Evolutionary conservation across 129 eudicot genomes (phyloP), one percentile per base, ranked within the genome.

Genomic region (Logfia minima): DNA sequence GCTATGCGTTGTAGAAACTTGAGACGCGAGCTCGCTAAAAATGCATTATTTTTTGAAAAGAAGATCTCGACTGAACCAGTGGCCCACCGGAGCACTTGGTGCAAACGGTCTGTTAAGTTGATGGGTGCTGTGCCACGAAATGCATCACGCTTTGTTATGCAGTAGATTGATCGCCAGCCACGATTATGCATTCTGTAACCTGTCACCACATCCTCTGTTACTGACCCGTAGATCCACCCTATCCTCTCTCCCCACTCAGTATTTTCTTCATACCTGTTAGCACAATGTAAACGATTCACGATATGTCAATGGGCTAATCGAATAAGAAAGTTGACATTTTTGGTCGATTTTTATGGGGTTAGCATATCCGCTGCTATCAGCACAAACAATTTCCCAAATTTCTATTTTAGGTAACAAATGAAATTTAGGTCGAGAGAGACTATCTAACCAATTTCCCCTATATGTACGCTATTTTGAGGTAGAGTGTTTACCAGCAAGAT

Each of bases 181-280:
- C 98, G 96, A 68, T 92, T 92, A 83, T 92, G 96, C 98, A 92
- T 92, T 37, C 98, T 78, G 79, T 92, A 92, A 17, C 98, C 98
- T 1, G 96, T 92, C 37, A 92, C 97, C 66, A 92, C 96, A 53
- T 92, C 97, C 68, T 92, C 97, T 3, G 96, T 92, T 14, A 92
- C 96, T 2, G 96, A 92, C 34, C 97, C 97, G 52, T 92, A 89
- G 70, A 92, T 92, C 97, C 97, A 92, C 6, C 98, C 98, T 55
- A 90, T 79, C 73, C 98, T 82, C 22, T 90, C 94, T 75, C 98
- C 98, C 96, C 98, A 92, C 77, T 92, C 96, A 1, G 96, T 90
- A 32, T 90, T 90, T 68, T 92, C 98, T 75, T 92, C 98, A 73
- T 84, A 92, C 97, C 97, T 92, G 69, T 70, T 79, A 18, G 26